phyloP scores from a whole-genome alignment of 257 asterid genomes.

The Orobanche coerulescens region DNA sequence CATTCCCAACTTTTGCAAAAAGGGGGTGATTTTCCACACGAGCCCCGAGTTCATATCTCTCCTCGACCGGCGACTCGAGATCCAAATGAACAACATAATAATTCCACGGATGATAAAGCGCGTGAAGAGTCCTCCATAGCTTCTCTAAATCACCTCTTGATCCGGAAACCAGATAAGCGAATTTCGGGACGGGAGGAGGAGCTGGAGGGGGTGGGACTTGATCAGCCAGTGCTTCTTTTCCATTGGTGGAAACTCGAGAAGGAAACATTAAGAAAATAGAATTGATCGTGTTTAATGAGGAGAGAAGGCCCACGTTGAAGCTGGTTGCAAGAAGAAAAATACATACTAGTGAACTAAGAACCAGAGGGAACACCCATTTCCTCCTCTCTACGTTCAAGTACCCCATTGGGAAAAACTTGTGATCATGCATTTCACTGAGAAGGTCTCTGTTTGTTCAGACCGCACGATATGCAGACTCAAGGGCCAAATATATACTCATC shows the following conservation, averaged over 20 bases:
- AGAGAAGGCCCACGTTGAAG: slow-evolving; percentile 58
- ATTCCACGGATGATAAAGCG: slow-evolving; percentile 83
- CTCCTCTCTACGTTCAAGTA: slow-evolving; percentile 54
- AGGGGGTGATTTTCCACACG: slow-evolving; percentile 50
- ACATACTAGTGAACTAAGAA: slow-evolving; percentile 47
- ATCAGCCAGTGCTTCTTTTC: slow-evolving; percentile 16
- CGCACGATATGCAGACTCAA: slow-evolving; percentile 21
- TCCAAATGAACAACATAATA: slow-evolving; percentile 87
- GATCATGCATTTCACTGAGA: slow-evolving; percentile 29
- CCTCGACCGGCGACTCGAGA: slow-evolving; percentile 68
- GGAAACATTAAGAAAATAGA: slow-evolving; percentile 52
- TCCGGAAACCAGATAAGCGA: slow-evolving; percentile 81
- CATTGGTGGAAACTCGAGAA: slow-evolving; percentile 30
- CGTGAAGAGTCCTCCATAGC: slow-evolving; percentile 79
- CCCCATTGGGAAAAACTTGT: slow-evolving; percentile 48
- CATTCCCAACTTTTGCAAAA: slow-evolving; percentile 59
- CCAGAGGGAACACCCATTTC: slow-evolving; percentile 74
- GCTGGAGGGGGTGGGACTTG: slow-evolving; percentile 45
- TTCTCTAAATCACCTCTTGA: slow-evolving; percentile 79
- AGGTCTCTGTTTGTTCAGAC: slow-evolving; percentile 14
- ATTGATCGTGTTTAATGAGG: slow-evolving; percentile 49
- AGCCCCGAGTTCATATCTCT: slow-evolving; percentile 58
- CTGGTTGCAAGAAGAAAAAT: slow-evolving; percentile 58
- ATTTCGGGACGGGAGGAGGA: slow-evolving; percentile 55
- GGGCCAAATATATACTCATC: not conserved